Evolutionary conservation across 495 filamentous ascomycete species (phyloP).

Genomic region (Neurospora africana): DNA sequence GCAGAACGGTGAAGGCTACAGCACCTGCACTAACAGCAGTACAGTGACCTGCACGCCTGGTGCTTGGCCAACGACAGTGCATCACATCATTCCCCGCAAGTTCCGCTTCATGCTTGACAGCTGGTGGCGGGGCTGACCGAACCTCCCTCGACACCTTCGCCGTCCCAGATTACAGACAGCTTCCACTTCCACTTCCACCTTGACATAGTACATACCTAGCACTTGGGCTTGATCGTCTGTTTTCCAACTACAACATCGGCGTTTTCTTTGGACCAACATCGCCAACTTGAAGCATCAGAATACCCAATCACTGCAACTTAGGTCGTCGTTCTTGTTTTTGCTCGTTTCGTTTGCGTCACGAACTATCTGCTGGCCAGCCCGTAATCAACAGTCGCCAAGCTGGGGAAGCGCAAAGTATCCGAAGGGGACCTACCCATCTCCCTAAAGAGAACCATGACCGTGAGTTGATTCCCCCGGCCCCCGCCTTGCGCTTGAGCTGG

Average conservation of each 20-base stretch:
- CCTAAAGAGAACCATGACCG: constrained; percentile 75
- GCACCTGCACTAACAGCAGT: not conserved
- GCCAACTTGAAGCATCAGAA: not conserved
- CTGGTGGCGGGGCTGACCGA: constrained; percentile 12
- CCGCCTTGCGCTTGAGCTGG: not conserved
- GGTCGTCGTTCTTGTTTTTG: not conserved
- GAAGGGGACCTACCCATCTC: constrained; percentile 62
- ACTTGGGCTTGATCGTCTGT: not conserved
- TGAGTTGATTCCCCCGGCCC: no score
- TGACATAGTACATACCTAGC: not conserved
- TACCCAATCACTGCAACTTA: not conserved
- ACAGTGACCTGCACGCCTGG: not conserved
- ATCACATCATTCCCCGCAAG: constrained; percentile 8
- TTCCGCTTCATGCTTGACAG: not conserved
- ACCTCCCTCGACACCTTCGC: not conserved
- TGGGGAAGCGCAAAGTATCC: constrained; percentile 81
- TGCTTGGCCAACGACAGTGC: constrained; percentile 2
- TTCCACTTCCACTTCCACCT: not conserved
- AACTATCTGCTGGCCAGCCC: not conserved
- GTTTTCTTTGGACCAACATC: not conserved
- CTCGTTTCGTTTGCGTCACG: not conserved
- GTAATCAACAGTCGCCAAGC: constrained; percentile 23
- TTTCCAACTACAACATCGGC: not conserved
- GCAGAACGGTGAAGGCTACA: not conserved
- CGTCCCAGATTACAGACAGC: not conserved